These are phyloP conservation scores for Arachis monticola DNA, from an alignment of 331 rosid species.

Conservation along the genomic window DNA sequence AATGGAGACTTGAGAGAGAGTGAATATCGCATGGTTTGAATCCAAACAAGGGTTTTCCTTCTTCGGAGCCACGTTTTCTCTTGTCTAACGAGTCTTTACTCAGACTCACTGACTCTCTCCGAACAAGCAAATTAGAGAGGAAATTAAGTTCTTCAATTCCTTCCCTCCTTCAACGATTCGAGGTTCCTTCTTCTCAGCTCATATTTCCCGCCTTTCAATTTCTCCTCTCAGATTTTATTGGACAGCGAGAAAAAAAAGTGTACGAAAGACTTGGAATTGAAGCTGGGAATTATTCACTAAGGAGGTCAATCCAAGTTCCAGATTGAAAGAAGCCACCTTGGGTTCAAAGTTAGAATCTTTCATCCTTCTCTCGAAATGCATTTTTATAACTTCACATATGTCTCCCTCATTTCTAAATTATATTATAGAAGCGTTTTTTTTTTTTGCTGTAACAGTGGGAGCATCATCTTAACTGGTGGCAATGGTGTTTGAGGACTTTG, in stretches of 20 bases:
- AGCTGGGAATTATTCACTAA: neutral
- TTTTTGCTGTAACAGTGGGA: neutral
- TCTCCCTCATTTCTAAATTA: too few relatives aligned
- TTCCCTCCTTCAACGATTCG: neutral
- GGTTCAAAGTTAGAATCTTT: neutral
- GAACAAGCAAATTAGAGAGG: neutral
- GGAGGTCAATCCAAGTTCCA: neutral
- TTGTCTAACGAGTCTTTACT: neutral
- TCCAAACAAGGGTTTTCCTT: neutral
- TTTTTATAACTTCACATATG: too few relatives aligned
- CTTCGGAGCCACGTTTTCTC: neutral
- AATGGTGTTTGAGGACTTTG: conserved; percentile 67
- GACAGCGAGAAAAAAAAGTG: neutral
- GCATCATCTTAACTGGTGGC: conserved; percentile 20
- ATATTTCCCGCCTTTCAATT: neutral
- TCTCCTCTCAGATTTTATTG: neutral
- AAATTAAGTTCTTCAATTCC: neutral
- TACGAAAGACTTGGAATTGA: neutral
- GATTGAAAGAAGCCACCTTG: neutral
- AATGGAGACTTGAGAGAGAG: too few relatives aligned
- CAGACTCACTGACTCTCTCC: too few relatives aligned
- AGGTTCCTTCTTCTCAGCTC: neutral
- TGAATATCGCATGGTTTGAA: too few relatives aligned
- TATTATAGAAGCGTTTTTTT: too few relatives aligned
- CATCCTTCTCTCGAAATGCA: neutral